phyloP scores from a whole-genome alignment of 2,329 filamentous ascomycete genomes.

The Xylariomycetidae sp. region DNA sequence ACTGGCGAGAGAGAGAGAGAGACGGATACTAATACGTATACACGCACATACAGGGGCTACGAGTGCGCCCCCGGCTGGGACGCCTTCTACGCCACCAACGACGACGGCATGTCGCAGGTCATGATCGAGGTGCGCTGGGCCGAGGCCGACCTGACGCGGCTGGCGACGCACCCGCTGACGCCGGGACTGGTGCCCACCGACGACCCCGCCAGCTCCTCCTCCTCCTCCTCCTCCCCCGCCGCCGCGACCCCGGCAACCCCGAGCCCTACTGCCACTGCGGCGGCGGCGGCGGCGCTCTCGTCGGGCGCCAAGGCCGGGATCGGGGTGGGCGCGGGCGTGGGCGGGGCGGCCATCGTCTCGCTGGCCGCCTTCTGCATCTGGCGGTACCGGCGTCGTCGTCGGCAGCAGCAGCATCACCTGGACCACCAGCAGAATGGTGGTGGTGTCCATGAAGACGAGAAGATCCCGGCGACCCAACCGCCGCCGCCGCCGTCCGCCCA shows the following conservation, averaged over 20 bases:
- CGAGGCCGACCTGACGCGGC: constrained; percentile 9
- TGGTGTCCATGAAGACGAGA: neutral
- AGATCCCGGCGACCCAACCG: neutral
- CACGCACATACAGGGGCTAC: constrained; percentile 6
- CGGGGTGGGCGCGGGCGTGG: constrained; percentile 10
- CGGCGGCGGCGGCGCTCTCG: neutral
- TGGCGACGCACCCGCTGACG: constrained; percentile 12
- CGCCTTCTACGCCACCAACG: constrained; percentile 12
- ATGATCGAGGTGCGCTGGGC: constrained; percentile 15
- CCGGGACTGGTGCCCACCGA: constrained; percentile 8
- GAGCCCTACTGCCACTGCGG: neutral
- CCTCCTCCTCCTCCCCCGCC: neutral
- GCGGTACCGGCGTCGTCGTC: too few species aligned
- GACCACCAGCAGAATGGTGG: constrained; percentile 1
- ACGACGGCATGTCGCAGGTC: constrained; percentile 6
- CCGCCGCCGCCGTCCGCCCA: constrained; percentile 2
- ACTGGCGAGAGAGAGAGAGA: too few species aligned
- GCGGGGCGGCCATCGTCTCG: constrained; percentile 4
- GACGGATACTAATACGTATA: too few species aligned
- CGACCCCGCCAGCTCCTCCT: too few species aligned
- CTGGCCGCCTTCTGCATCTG: constrained; percentile 7
- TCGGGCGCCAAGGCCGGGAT: constrained; percentile 7
- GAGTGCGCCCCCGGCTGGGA: constrained; percentile 5
- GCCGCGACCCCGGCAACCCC: neutral
- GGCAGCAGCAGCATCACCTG: neutral